Evolutionary conservation across 148 eudicot genomes (phyloP).

Genomic region (Gaultheria prostrata): DNA sequence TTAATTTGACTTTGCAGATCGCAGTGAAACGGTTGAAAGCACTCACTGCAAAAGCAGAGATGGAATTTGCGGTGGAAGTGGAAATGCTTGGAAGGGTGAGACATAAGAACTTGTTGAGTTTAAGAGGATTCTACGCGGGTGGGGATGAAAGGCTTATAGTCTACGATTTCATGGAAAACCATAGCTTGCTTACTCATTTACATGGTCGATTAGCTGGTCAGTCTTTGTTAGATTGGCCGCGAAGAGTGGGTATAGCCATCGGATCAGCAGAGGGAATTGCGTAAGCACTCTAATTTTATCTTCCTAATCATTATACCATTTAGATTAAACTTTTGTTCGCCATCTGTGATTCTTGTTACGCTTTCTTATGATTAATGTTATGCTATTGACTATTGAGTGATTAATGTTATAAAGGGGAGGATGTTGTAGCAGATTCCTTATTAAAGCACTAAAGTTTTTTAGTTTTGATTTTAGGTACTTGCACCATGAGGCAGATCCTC

Average conservation of each 20-base stretch:
- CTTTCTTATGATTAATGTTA: no score
- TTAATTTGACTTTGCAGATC: slow-evolving; percentile 25
- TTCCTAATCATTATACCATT: background rate
- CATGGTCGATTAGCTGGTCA: slow-evolving; percentile 44
- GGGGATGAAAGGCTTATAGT: slow-evolving; percentile 50
- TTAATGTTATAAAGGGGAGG: no score
- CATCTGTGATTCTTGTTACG: no score
- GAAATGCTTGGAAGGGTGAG: slow-evolving; percentile 52
- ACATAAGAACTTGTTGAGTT: slow-evolving; percentile 41
- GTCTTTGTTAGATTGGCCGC: slow-evolving; percentile 37
- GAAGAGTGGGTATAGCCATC: slow-evolving; percentile 32
- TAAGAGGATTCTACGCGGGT: slow-evolving; percentile 48
- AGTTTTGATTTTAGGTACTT: slow-evolving; percentile 28
- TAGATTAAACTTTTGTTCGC: background rate
- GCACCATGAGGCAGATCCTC: slow-evolving; percentile 52
- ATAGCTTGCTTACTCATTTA: slow-evolving; percentile 41
- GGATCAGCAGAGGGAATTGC: slow-evolving; percentile 46
- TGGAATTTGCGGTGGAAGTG: slow-evolving; percentile 52
- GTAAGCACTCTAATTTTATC: slow-evolving; percentile 28
- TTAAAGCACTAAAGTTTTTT: background rate
- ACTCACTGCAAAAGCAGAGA: slow-evolving; percentile 39
- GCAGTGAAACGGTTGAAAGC: slow-evolving; percentile 49
- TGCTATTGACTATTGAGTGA: no score
- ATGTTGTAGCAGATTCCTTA: no score
- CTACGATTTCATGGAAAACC: slow-evolving; percentile 55